These are phyloP conservation scores for Pelargonium citronellum DNA, from an alignment of 441 rosid species.

Conservation along the genomic window DNA sequence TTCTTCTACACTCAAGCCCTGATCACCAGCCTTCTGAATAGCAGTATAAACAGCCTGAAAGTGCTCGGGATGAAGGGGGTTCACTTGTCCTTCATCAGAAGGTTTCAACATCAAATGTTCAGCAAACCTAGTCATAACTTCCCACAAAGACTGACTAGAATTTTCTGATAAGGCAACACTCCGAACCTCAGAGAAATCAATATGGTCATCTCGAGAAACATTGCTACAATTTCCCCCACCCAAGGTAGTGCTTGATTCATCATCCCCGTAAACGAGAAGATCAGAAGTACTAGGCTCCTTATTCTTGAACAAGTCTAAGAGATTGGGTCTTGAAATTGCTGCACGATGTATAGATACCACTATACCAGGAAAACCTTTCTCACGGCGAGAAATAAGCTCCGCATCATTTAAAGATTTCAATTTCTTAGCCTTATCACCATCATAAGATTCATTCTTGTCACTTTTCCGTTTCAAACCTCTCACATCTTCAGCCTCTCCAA, in stretches of 20 bases:
- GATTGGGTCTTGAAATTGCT: conserved; percentile 34
- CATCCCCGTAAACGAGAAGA: conserved; percentile 24
- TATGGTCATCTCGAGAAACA: conserved; percentile 34
- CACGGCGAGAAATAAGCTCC: conserved; percentile 74
- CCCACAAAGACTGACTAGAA: conserved; percentile 56
- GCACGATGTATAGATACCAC: conserved; percentile 47
- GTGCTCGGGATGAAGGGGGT: conserved; percentile 40
- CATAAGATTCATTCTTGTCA: conserved; percentile 50
- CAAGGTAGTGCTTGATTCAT: conserved; percentile 24
- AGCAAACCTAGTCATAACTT: conserved; percentile 61
- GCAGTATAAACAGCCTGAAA: conserved; percentile 49
- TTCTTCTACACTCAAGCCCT: conserved; percentile 71
- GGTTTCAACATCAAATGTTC: conserved; percentile 35
- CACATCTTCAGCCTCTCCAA: conserved; percentile 86
- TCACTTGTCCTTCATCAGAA: conserved; percentile 30
- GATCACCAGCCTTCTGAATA: conserved; percentile 88
- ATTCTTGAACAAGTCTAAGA: conserved; percentile 50
- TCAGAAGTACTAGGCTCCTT: conserved; percentile 31
- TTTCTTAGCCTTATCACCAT: conserved; percentile 54
- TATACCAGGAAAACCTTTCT: conserved; percentile 95
- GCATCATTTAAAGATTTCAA: conserved; percentile 55
- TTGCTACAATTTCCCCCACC: conserved; percentile 24
- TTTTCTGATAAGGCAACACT: conserved; percentile 35
- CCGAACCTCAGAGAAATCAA: conserved; percentile 36
- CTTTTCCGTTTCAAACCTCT: conserved; percentile 71